Evolutionary conservation across 345 rosid genomes (phyloP).

Genomic region (Cardamine chenopodiifolia): DNA sequence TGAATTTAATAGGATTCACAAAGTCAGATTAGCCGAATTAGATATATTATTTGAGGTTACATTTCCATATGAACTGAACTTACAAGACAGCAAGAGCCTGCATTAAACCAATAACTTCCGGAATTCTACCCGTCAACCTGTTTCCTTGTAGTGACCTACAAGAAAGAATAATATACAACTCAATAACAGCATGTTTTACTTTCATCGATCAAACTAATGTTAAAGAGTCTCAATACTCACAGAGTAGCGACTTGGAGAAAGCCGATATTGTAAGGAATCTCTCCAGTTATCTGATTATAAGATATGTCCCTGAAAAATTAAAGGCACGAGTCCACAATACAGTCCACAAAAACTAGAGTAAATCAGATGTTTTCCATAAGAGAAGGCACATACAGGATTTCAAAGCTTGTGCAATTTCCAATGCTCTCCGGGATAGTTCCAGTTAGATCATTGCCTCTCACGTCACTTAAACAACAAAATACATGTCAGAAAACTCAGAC

Average conservation of each 20-base stretch:
- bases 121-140: slow-evolving; percentile 71
- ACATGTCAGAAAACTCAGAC: not conserved
- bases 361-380: not conserved
- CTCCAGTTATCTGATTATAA: slow-evolving; percentile 80
- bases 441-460: slow-evolving; percentile 81
- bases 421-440: slow-evolving; percentile 85
- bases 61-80: slow-evolving; percentile 34
- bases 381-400: slow-evolving; percentile 67
- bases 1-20: not conserved
- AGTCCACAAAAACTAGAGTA: not conserved
- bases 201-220: not conserved
- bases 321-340: not conserved
- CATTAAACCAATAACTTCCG: slow-evolving; percentile 93
- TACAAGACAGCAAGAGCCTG: slow-evolving; percentile 98
- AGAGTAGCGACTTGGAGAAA: slow-evolving; percentile 97
- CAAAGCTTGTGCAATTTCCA: slow-evolving; percentile 97
- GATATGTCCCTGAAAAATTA: slow-evolving; percentile 69
- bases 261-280: slow-evolving; percentile 90
- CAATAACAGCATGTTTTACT: not conserved
- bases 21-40: not conserved
- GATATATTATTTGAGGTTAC: not conserved
- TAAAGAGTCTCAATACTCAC: slow-evolving; percentile 49
- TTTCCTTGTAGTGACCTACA: slow-evolving; percentile 93
- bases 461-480: slow-evolving; percentile 58
- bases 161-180: not conserved